A percentile compares a stretch with the other conserved stretches of the same genome.
Conservation (phyloP, 345 rosid genomes). For the Citrus sp. region DNA sequence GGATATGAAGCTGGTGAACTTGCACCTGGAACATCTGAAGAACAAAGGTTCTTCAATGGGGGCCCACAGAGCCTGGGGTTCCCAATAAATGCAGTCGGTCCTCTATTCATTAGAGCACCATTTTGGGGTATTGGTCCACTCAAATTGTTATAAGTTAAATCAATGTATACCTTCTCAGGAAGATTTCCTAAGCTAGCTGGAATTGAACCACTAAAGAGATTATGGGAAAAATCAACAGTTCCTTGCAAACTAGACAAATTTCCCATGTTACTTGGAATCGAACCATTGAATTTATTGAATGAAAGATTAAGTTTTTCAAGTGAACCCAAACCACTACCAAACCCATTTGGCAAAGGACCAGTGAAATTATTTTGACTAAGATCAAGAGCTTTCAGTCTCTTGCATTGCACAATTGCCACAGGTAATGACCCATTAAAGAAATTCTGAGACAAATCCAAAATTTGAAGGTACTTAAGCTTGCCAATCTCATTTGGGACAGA, state of each 20-base stretch:
- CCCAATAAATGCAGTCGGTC: slow-evolving; percentile 90
- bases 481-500: slow-evolving; percentile 66
- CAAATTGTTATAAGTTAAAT: slow-evolving; percentile 79
- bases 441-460: slow-evolving; percentile 83
- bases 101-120: slow-evolving; percentile 90
- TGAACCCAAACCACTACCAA: slow-evolving; percentile 59
- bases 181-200: slow-evolving; percentile 81
- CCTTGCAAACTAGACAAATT: slow-evolving; percentile 89
- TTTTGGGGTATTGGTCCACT: slow-evolving; percentile 95
- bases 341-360: slow-evolving; percentile 63
- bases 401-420: slow-evolving; percentile 64
- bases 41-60: slow-evolving; percentile 74
- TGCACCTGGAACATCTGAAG: slow-evolving; percentile 40
- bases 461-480: slow-evolving; percentile 67
- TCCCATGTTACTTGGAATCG: slow-evolving; percentile 70
- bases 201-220: slow-evolving; percentile 64
- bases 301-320: slow-evolving; percentile 82
- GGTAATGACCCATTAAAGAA: slow-evolving; percentile 76
- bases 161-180: slow-evolving; percentile 94
- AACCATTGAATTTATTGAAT: slow-evolving; percentile 68
- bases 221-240: slow-evolving; percentile 94
- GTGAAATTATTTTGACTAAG: slow-evolving; percentile 81
- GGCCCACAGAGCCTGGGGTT: slow-evolving; percentile 92
- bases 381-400: slow-evolving; percentile 65
- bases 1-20: slow-evolving; percentile 66